phyloP scores from a whole-genome alignment of 257 asterid species.

The Lantana camara region DNA sequence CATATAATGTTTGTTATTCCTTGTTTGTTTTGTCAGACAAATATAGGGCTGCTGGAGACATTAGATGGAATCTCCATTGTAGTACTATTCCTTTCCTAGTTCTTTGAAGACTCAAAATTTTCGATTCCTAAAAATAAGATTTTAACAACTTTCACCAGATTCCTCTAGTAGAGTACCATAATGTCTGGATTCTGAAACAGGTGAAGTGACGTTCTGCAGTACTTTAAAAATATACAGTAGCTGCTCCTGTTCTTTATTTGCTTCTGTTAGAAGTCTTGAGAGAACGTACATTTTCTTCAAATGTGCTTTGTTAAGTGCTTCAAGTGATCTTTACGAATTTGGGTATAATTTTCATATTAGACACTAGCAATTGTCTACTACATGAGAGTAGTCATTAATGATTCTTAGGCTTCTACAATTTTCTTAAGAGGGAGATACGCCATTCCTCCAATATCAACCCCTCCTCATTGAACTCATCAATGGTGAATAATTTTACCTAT shows the following conservation, averaged over 20 bases:
- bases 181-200: constrained; percentile 13
- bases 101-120: constrained; percentile 13
- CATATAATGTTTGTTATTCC: background rate
- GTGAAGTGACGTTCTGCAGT: constrained; percentile 5
- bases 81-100: background rate
- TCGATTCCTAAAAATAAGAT: background rate
- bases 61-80: background rate
- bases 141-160: too few relatives aligned
- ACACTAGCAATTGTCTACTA: constrained; percentile 9
- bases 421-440: constrained; percentile 1
- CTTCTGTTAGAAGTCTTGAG: background rate
- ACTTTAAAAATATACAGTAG: background rate
- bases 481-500: background rate
- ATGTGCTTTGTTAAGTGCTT: background rate
- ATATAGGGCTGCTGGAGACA: background rate
- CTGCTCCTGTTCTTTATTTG: background rate
- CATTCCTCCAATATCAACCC: background rate
- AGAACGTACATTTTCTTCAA: background rate
- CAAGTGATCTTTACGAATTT: background rate
- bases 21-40: constrained; percentile 5
- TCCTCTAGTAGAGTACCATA: background rate
- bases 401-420: constrained; percentile 4
- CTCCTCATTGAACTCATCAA: background rate
- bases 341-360: background rate
- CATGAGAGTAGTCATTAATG: background rate